Evolutionary conservation across 208 protist species (phyloP).

Genomic region (Trypanosomatidae sp.): DNA sequence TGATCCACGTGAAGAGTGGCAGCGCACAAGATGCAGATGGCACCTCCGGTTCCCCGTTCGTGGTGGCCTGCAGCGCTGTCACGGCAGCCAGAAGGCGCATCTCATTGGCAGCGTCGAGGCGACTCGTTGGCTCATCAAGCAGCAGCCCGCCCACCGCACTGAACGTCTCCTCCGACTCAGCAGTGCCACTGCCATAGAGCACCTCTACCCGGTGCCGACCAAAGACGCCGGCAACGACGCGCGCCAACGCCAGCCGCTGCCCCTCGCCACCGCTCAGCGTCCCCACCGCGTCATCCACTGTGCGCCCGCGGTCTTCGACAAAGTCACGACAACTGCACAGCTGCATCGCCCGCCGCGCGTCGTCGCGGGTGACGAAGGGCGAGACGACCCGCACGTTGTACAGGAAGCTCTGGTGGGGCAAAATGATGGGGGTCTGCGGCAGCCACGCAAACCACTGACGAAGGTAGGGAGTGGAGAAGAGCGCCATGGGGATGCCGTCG

Average conservation of each 20-base stretch:
- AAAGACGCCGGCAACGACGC: conserved; percentile 52
- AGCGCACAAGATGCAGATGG: too few species aligned
- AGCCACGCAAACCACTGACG: conserved; percentile 51
- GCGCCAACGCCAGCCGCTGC: conserved; percentile 93
- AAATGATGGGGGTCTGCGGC: conserved; percentile 41
- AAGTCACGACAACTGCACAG: conserved; percentile 52
- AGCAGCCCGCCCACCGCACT: conserved; percentile 52
- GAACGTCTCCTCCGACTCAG: too few species aligned
- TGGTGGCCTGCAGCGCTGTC: neutral
- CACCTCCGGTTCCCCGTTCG: too few species aligned
- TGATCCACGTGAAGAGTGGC: conserved; percentile 81
- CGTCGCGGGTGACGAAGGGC: conserved; percentile 28
- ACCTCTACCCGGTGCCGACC: conserved; percentile 30
- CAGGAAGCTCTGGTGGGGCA: conserved; percentile 33
- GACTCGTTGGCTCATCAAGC: conserved; percentile 90
- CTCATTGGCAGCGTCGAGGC: conserved; percentile 89
- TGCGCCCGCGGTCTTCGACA: conserved; percentile 30
- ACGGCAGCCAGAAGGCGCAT: conserved; percentile 53
- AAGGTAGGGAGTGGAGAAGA: conserved; percentile 59
- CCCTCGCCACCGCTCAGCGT: conserved; percentile 86
- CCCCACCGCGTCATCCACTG: conserved; percentile 40
- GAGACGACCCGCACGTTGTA: conserved; percentile 42
- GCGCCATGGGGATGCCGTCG: conserved; percentile 54
- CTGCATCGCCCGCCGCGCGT: conserved; percentile 40
- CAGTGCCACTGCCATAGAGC: neutral